A percentile compares a stretch with the other conserved stretches of the same genome.
These are phyloP conservation scores for Fusarium verticillioides DNA, from an alignment of 2,329 filamentous ascomycete genomes.

Conservation along the genomic window DNA sequence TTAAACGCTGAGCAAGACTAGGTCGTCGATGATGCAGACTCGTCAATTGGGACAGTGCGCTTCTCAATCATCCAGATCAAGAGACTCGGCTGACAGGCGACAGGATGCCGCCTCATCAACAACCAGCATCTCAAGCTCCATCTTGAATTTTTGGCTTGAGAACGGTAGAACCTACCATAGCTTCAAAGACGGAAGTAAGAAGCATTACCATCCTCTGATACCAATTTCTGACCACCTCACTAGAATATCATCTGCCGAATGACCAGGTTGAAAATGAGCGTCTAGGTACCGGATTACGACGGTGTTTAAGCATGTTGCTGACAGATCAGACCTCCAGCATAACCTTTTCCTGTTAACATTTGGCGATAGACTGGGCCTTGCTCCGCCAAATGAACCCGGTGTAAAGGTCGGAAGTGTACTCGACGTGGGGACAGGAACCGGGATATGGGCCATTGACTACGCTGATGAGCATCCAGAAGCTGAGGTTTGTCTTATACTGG, in stretches of 20 bases:
- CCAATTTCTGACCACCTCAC: accelerated
- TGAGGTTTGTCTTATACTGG: neutral
- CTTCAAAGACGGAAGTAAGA: slow-evolving; percentile 18
- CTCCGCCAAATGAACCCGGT: neutral
- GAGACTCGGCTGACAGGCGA: accelerated
- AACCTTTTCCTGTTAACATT: neutral
- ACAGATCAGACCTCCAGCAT: neutral
- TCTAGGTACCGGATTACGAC: accelerated
- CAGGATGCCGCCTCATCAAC: neutral
- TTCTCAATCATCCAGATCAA: accelerated
- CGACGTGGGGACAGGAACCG: neutral
- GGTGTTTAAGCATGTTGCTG: accelerated
- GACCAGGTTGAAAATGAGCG: neutral
- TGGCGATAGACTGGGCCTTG: neutral
- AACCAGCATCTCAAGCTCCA: neutral
- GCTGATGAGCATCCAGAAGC: slow-evolving; percentile 3
- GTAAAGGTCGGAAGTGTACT: neutral
- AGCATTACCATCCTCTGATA: accelerated
- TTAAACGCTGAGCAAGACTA: accelerated
- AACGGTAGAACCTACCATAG: slow-evolving; percentile 22
- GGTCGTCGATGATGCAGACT: neutral
- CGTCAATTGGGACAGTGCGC: neutral
- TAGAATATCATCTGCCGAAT: neutral
- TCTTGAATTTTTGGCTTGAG: neutral
- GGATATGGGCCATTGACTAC: slow-evolving; percentile 6